Conservation (phyloP, 176 grass and related monocot genomes). For the Hsuehochloa calcarea region DNA sequence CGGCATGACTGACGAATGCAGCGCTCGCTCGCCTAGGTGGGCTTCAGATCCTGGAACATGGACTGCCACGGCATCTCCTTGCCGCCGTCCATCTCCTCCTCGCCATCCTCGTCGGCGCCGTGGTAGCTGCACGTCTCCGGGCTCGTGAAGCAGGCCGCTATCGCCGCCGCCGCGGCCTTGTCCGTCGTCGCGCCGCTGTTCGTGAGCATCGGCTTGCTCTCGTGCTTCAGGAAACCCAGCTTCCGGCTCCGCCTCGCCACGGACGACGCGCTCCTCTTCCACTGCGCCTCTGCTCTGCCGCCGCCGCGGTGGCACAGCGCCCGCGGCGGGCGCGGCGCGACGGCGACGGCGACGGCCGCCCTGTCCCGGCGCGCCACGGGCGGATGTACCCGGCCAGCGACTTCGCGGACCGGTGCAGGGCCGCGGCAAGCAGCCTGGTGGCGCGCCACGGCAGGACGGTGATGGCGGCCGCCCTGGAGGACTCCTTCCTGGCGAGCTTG, state of each 20-base stretch:
- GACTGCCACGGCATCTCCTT: conserved; percentile 72
- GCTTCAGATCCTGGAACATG: conserved; percentile 91
- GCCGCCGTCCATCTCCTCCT: background rate
- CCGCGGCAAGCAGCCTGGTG: conserved; percentile 41
- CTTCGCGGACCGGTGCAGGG: conserved; percentile 41
- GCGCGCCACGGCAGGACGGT: conserved; percentile 36
- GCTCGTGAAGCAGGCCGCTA: conserved; percentile 14
- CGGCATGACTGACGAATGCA: background rate
- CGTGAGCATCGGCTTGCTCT: conserved; percentile 36
- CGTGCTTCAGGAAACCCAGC: background rate
- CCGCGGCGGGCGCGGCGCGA: conserved; percentile 11
- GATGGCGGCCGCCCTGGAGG: background rate
- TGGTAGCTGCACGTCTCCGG: background rate
- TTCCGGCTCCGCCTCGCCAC: background rate
- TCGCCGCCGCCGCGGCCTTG: background rate
- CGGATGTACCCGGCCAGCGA: conserved; percentile 33
- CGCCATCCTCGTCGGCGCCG: background rate
- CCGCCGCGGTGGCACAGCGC: background rate
- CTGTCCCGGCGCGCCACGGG: background rate
- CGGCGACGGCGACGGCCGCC: background rate
- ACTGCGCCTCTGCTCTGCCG: background rate
- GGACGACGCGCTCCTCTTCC: background rate
- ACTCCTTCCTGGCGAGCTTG: conserved; percentile 48
- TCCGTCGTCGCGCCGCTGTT: background rate
- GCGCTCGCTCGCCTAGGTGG: conserved; percentile 38